Evolutionary conservation across 257 asterid genomes (phyloP).

Genomic region (Solanum tacnaense): DNA sequence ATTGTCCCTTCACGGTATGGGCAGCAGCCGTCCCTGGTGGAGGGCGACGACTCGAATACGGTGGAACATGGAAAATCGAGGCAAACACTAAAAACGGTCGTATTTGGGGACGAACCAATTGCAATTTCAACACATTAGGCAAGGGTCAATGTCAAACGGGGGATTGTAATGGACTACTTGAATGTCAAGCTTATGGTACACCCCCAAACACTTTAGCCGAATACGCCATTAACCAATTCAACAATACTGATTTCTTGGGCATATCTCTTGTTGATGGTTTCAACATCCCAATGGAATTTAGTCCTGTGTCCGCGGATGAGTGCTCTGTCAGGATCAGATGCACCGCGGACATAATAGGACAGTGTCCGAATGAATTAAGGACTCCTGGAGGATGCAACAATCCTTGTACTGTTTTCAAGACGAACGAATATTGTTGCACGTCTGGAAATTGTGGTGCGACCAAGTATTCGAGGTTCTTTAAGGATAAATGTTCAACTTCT

Average conservation of each 20-base stretch:
- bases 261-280: constrained; percentile 36
- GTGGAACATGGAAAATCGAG: too few relatives aligned
- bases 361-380: too few relatives aligned
- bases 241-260: not conserved
- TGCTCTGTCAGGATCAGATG: constrained; percentile 5
- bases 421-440: too few relatives aligned
- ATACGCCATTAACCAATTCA: constrained; percentile 18
- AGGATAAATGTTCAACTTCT: too few relatives aligned
- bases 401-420: too few relatives aligned
- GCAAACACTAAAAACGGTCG: too few relatives aligned
- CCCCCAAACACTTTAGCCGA: constrained; percentile 39
- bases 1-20: too few relatives aligned
- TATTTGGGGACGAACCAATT: constrained; percentile 54
- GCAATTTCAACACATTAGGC: constrained; percentile 42
- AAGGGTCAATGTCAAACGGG: constrained; percentile 38
- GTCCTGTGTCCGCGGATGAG: constrained; percentile 9
- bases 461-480: too few relatives aligned
- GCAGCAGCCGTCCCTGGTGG: too few relatives aligned
- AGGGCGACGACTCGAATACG: too few relatives aligned
- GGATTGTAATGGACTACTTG: constrained; percentile 34
- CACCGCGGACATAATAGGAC: not conserved
- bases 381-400: too few relatives aligned
- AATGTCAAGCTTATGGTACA: constrained; percentile 5
- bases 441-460: too few relatives aligned
- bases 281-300: constrained; percentile 28